Base-by-base conservation (phyloP, 148 eudicot genomes). In the Spergularia marina region DNA sequence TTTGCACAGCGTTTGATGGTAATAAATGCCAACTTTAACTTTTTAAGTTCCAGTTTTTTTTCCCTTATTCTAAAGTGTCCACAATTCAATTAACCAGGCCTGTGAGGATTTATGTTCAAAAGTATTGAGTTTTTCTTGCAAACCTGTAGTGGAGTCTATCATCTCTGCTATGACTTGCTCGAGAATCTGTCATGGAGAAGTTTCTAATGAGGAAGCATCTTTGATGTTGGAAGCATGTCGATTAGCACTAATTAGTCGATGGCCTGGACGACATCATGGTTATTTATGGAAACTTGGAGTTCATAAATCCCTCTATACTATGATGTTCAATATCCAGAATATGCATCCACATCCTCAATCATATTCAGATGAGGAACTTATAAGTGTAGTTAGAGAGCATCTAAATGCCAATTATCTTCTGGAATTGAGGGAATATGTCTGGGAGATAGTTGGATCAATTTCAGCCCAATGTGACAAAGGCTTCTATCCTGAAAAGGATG, bases 391-490 rank as follows among this genome's bases (percentile, higher is more conserved):
- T 61, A 86, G 78, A 65, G 82, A 86, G 65, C 82, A 83, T 82
- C 73, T 85, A 52, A 69, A 65, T 70, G 74, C 84, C 53, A 78
- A 84, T 52, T 73, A 74, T 77, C 84, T 83, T 51, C 77, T 74
- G 65, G 77, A 73, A 36, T 34, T 89, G 74, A 85, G 91, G 78
- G 86, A 89, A 64, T 87, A 71, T 81, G 73, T 91, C 25, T 94
- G 93, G 95, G 95, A 86, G 77, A 90, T 90, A 78, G 81, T 88
- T 84, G 97, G 97, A 53, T 85, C 87, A 81, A 93, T 94, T 83
- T 88, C 87, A 52, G 83, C 89, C 40, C 89, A 88, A 39, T 89
- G 88, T 85, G 77, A 84, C 4, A 86, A 83, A 72, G 86, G 86
- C 83, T 77, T 83, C 60, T 66, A 34, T 56, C 82, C 87, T 36